Evolutionary conservation across 306 rosid species (phyloP), one percentile per base, ranked within the genome.

Genomic region (Sophora flavescens): DNA sequence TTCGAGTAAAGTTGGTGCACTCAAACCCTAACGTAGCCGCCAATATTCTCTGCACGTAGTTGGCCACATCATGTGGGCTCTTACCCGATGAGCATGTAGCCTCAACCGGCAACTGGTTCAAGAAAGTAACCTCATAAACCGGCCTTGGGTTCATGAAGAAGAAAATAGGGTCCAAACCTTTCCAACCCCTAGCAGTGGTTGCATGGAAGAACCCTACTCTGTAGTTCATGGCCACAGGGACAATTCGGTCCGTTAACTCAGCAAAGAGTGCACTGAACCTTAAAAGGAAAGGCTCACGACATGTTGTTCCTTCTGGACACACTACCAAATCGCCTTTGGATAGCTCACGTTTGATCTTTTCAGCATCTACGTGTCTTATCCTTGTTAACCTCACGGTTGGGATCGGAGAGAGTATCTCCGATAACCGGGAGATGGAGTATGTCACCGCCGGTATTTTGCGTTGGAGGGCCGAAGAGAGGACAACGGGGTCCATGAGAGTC

Each of bases 111-210:
- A 95, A 64, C 74, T 95, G 97, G 86, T 88, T 95, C 76, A 95
- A 63, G 84, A 95, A 90, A 2, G 97, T 95, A 0, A 92, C 96
- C 91, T 95, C 99, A 16, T 92, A 92, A 17, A 91, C 84, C 0
- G 99, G 99, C 42, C 90, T 78, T 1, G 99, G 99, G 75, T 95
- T 95, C 99, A 95, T 95, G 86, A 95, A 91, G 89, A 89, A 95
- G 87, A 90, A 95, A 10, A 95, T 61, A 0, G 97, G 92, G 72
- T 92, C 99, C 84, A 92, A 56, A 3, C 89, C 91, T 62, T 95
- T 95, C 92, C 96, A 95, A 1, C 99, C 99, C 32, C 89, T 81
- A 0, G 99, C 99, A 0, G 99, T 95, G 8, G 99, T 92, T 10
- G 99, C 97, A 64, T 95, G 99, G 77, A 95, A 95, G 76, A 95